Evolutionary conservation across 2,329 filamentous ascomycete genomes (phyloP).

Genomic region (Colletotrichum incanum): DNA sequence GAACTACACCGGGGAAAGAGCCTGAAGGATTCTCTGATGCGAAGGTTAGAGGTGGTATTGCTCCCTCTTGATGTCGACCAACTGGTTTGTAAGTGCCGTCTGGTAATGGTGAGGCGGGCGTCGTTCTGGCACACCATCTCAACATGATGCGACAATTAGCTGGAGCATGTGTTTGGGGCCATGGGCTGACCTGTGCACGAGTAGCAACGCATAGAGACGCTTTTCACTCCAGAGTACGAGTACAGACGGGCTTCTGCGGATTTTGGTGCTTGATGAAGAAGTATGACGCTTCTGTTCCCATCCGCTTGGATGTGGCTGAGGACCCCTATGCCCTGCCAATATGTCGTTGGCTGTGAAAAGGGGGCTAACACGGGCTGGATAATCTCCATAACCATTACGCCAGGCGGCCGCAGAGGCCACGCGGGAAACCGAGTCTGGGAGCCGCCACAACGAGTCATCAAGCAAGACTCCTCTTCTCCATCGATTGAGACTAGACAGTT

Average conservation of each 20-base stretch:
- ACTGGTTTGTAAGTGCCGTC: conserved; percentile 16
- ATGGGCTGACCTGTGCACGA: conserved; percentile 25
- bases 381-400: conserved; percentile 29
- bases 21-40: conserved; percentile 16
- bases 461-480: neutral
- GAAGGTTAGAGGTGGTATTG: conserved; percentile 1
- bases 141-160: conserved; percentile 36
- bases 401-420: conserved; percentile 3
- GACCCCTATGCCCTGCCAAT: conserved; percentile 37
- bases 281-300: conserved; percentile 22
- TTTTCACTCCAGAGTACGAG: neutral
- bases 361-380: conserved; percentile 13
- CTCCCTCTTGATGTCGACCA: conserved; percentile 7
- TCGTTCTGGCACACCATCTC: conserved; percentile 35
- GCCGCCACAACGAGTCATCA: conserved; percentile 21
- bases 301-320: conserved; percentile 40
- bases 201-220: neutral
- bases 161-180: conserved; percentile 28
- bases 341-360: neutral
- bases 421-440: conserved; percentile 17
- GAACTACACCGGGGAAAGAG: conserved; percentile 11
- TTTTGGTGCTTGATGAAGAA: conserved; percentile 2
- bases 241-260: conserved; percentile 10
- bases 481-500: conserved; percentile 3
- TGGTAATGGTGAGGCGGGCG: conserved; percentile 23